Percentiles rank a stretch among this genome's conserved stretches.
Evolutionary conservation across 352 stramenopile species (phyloP).

Genomic region (Phytopythium kandeliae): DNA sequence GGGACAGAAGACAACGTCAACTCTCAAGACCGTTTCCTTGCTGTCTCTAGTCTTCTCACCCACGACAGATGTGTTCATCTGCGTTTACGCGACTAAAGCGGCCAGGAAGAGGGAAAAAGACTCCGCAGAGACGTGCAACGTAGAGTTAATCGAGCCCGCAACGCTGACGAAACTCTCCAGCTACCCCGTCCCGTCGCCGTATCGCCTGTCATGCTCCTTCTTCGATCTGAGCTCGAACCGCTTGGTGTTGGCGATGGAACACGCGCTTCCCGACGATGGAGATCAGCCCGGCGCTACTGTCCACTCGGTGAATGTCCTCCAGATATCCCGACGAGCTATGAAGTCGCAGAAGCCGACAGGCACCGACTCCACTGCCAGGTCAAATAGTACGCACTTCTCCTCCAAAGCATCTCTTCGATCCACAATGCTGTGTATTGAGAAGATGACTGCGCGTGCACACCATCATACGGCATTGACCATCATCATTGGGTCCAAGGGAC

Average conservation of each 20-base stretch:
- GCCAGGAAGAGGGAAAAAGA: constrained; percentile 1
- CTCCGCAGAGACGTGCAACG: constrained; percentile 20
- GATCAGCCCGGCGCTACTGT: constrained; percentile 15
- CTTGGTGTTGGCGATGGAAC: constrained; percentile 36
- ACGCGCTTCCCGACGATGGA: background rate
- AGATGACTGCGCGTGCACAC: constrained; percentile 21
- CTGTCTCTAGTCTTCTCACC: constrained; percentile 39
- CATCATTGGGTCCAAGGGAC: constrained; percentile 19
- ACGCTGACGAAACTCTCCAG: constrained; percentile 48
- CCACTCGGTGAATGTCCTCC: constrained; percentile 46
- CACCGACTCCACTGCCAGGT: background rate
- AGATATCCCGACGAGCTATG: constrained; percentile 39
- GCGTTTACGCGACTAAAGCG: constrained; percentile 36
- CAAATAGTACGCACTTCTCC: background rate
- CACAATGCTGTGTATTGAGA: constrained; percentile 53
- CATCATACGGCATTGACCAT: constrained; percentile 30
- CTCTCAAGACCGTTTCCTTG: constrained; percentile 11
- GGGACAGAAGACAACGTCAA: background rate
- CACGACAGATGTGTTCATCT: constrained; percentile 51
- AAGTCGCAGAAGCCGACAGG: background rate
- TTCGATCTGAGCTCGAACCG: constrained; percentile 33
- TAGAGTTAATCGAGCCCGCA: constrained; percentile 59
- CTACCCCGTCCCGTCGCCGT: constrained; percentile 35
- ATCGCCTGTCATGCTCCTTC: constrained; percentile 34
- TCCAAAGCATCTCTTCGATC: background rate